Evolutionary conservation across 1,139 yeast species (phyloP).

Genomic region (Geotrichum cucujoidarum): DNA sequence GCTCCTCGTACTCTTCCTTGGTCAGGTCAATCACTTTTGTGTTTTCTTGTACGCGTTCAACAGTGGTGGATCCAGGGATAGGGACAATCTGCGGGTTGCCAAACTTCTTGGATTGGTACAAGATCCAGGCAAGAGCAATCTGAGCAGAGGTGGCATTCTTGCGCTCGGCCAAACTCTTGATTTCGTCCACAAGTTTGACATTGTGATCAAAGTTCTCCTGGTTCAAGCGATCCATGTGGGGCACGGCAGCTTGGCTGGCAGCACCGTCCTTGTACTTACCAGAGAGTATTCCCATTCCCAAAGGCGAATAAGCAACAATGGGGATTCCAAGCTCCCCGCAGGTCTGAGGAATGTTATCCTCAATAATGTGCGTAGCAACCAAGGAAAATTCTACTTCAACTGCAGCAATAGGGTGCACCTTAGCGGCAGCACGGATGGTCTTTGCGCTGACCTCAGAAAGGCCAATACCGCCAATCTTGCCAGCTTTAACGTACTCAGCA

Average conservation of each 20-base stretch:
- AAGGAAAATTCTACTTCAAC: conserved; percentile 75
- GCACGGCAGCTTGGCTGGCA: conserved; percentile 53
- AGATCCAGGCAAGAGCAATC: conserved; percentile 70
- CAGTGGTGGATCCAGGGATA: conserved; percentile 68
- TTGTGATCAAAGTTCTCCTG: conserved; percentile 55
- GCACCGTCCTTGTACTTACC: conserved; percentile 53
- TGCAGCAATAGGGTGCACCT: conserved; percentile 50
- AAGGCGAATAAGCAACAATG: conserved; percentile 73
- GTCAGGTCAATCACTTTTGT: conserved; percentile 45
- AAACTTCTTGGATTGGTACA: conserved; percentile 40
- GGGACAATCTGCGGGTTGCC: conserved; percentile 60
- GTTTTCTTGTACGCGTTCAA: conserved; percentile 56
- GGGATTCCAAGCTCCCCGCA: conserved; percentile 58
- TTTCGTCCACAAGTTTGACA: conserved; percentile 44
- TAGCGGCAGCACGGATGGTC: conserved; percentile 53
- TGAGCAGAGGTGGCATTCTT: conserved; percentile 53
- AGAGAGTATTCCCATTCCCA: conserved; percentile 70
- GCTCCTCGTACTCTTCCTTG: conserved; percentile 47
- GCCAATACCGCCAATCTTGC: conserved; percentile 54
- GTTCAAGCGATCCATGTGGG: conserved; percentile 51
- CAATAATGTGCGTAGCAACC: conserved; percentile 52
- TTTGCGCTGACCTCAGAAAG: conserved; percentile 64
- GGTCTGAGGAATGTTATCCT: conserved; percentile 55
- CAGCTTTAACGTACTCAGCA: conserved; percentile 30
- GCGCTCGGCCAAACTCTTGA: conserved; percentile 44